Evolutionary conservation across 176 grass and related monocot species (phyloP), one percentile per base, ranked within the genome.

Genomic region (Olyra latifolia): DNA sequence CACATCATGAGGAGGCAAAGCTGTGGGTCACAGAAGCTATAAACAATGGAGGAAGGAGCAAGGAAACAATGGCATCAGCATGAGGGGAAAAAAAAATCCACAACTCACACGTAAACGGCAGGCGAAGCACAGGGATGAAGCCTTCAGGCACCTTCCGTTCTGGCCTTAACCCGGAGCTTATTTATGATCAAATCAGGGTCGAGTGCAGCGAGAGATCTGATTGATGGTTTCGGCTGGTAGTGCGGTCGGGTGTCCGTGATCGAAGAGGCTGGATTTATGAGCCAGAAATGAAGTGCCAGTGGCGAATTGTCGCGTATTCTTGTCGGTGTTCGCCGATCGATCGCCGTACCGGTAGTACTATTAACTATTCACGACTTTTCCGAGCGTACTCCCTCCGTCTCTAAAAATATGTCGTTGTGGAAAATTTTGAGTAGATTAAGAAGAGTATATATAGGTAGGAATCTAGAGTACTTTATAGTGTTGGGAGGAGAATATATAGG

Each of bases 31-130:
- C 13, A 71, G 87, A 71, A 75, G 82, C 71, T 71, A 86, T 86
- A 71, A 82, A 82, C 45, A 87, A 84, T 85, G 78, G 83, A 81
- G 82, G 82, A 89, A 82, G 66, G 72, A 59, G 47, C 48, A 42
- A 57, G 72, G 66, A 85, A 89, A 59, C 77, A 2, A 77, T 57
- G 82, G 27, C 65, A 25, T 50, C 19, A 15, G 53, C 48, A 32
- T 79, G 63, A 57, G 7, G n/a, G n/a, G n/a, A n/a, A n/a, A n/a
- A n/a, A n/a, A n/a, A 62, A 81, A 85, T 65, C 58, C 56, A 77
- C 77, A 20, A 39, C 20, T 41, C 12, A 45, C 48, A 61, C 29
- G 56, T 35, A 72, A 13, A 12, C 10, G 30, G 43, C 28, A 24
- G 28, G 38, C n/a, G 38, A 62, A 40, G 57, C 8, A 42, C 43